Conservation (phyloP, 768 basidiomycete species). For the Boletellus ananas region DNA sequence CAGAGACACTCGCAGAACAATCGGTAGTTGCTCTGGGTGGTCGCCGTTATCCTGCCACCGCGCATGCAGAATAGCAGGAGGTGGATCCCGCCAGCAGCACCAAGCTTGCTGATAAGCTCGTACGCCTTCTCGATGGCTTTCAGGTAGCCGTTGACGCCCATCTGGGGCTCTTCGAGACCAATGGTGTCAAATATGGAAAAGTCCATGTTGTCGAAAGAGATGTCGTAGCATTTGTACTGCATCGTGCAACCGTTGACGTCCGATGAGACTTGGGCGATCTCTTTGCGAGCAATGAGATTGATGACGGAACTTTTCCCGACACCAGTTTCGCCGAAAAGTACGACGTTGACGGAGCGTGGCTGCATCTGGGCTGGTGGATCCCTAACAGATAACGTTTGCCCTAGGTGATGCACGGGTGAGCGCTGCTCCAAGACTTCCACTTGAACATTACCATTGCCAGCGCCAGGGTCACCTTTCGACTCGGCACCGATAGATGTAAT, state of each 20-base stretch:
- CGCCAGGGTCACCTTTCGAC: neutral
- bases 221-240: constrained; percentile 24
- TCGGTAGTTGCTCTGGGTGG: constrained; percentile 36
- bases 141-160: constrained; percentile 27
- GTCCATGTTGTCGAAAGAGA: constrained; percentile 16
- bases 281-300: constrained; percentile 27
- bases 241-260: constrained; percentile 37
- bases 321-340: constrained; percentile 42
- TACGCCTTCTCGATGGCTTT: constrained; percentile 29
- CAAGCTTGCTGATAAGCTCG: constrained; percentile 32
- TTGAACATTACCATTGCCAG: constrained; percentile 11
- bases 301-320: constrained; percentile 32
- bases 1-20: constrained; percentile 41
- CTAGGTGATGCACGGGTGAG: constrained; percentile 10
- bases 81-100: constrained; percentile 33
- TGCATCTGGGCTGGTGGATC: neutral
- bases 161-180: constrained; percentile 33
- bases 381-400: neutral
- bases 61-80: constrained; percentile 43
- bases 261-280: constrained; percentile 24
- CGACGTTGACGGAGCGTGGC: constrained; percentile 28
- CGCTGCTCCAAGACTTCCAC: neutral
- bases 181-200: constrained; percentile 33
- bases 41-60: constrained; percentile 35
- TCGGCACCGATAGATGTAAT: neutral